These are phyloP conservation scores for Hyaloscypha finlandica DNA, from an alignment of 495 filamentous ascomycete species.

Conservation along the genomic window DNA sequence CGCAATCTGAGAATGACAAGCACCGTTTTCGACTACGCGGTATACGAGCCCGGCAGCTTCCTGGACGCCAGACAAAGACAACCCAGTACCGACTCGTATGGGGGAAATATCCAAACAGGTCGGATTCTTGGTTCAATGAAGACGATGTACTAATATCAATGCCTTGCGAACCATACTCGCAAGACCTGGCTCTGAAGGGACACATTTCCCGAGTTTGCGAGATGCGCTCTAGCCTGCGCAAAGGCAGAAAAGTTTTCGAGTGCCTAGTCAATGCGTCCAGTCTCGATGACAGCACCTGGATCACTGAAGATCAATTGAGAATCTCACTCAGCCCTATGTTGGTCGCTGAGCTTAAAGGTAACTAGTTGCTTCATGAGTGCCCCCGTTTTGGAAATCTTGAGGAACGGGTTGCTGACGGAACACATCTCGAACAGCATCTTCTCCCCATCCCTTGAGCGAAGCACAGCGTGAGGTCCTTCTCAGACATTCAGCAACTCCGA, in stretches of 20 bases:
- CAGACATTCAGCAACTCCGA: constrained; percentile 22
- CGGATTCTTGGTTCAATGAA: constrained; percentile 9
- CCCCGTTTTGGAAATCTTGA: constrained; percentile 21
- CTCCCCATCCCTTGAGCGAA: neutral
- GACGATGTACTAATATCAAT: constrained; percentile 16
- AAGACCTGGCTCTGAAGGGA: constrained; percentile 19
- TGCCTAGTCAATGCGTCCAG: too few species aligned
- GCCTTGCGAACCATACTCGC: constrained; percentile 25
- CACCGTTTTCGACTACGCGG: constrained; percentile 22
- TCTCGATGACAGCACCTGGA: constrained; percentile 2
- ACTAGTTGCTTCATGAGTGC: constrained; percentile 12
- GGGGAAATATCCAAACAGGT: constrained; percentile 14
- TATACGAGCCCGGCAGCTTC: constrained; percentile 22
- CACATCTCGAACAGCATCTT: constrained; percentile 24
- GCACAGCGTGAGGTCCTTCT: constrained; percentile 19
- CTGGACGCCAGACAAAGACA: constrained; percentile 17
- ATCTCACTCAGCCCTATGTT: constrained; percentile 27
- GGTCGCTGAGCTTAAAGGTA: neutral
- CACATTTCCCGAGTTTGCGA: constrained; percentile 2
- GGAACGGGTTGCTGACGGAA: constrained; percentile 27
- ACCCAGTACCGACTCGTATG: constrained; percentile 14
- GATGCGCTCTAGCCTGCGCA: too few species aligned
- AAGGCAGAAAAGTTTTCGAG: too few species aligned
- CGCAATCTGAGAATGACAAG: constrained; percentile 22
- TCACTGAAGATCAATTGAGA: constrained; percentile 26